phyloP scores from a whole-genome alignment of 306 rosid genomes.

The Trifolium pratense region DNA sequence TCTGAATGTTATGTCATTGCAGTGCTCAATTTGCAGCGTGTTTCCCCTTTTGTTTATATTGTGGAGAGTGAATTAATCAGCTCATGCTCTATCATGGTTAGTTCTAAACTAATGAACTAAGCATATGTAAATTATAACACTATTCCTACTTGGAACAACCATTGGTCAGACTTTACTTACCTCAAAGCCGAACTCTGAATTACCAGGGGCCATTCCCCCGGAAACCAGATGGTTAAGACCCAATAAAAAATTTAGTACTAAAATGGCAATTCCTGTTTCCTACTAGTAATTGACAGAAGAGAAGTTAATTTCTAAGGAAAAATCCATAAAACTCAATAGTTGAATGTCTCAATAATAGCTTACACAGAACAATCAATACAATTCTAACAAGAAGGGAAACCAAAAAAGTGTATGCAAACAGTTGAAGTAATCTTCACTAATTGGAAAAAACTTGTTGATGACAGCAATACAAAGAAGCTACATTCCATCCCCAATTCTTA shows the following conservation, averaged over 20 bases:
- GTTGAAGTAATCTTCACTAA: background rate
- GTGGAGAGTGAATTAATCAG: conserved; percentile 12
- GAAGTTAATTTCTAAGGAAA: background rate
- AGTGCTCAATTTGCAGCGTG: background rate
- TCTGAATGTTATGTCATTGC: conserved; percentile 16
- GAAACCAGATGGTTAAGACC: too few relatives aligned
- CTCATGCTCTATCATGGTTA: background rate
- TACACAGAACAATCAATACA: background rate
- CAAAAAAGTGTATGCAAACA: background rate
- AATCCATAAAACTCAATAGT: background rate
- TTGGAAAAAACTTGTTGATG: background rate
- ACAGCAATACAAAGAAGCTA: conserved; percentile 12
- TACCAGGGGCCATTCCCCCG: too few relatives aligned
- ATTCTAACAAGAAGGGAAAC: background rate
- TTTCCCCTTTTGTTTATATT: background rate
- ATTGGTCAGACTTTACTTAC: too few relatives aligned
- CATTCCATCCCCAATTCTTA: conserved; percentile 27
- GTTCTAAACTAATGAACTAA: background rate
- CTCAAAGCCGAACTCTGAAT: too few relatives aligned
- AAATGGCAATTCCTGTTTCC: background rate
- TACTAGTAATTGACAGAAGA: background rate
- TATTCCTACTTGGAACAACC: background rate
- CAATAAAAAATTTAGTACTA: background rate
- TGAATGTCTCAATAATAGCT: background rate
- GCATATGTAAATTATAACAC: background rate